These are phyloP conservation scores for Hypoxylon rubiginosum DNA, from an alignment of 2,329 filamentous ascomycete genomes.

Conservation along the genomic window DNA sequence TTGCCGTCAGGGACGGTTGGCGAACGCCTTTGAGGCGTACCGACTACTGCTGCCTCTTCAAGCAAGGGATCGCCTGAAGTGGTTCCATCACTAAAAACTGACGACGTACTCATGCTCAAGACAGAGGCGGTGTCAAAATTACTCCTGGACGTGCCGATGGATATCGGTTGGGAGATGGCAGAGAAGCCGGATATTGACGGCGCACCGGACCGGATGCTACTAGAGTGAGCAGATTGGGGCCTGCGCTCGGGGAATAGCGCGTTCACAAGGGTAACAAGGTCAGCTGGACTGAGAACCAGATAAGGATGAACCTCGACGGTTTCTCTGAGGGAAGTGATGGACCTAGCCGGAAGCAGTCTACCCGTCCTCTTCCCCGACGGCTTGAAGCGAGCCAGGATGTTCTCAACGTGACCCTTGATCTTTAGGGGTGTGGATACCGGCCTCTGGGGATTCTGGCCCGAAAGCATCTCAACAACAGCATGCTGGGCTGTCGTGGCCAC, in stretches of 20 bases:
- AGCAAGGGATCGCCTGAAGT: conserved; percentile 75
- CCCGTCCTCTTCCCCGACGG: conserved; percentile 65
- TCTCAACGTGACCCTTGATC: conserved; percentile 78
- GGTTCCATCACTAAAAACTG: conserved; percentile 77
- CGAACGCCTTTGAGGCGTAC: conserved; percentile 67
- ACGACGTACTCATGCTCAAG: conserved; percentile 79
- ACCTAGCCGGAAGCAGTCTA: conserved; percentile 77
- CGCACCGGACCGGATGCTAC: conserved; percentile 73
- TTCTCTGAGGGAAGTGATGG: conserved; percentile 78
- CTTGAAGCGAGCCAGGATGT: conserved; percentile 75
- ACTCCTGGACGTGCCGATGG: conserved; percentile 68
- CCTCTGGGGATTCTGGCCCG: conserved; percentile 70
- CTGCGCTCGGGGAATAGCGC: conserved; percentile 83
- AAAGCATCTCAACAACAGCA: conserved; percentile 81
- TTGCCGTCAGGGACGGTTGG: conserved; percentile 63
- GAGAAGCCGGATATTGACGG: conserved; percentile 78
- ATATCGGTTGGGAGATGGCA: conserved; percentile 76
- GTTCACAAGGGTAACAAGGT: conserved; percentile 84
- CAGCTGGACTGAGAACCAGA: conserved; percentile 82
- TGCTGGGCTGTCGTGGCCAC: conserved; percentile 85
- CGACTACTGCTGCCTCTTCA: conserved; percentile 66
- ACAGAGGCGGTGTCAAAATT: conserved; percentile 77
- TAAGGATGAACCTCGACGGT: conserved; percentile 85
- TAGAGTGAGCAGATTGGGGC: conserved; percentile 72
- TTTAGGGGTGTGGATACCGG: conserved; percentile 73